These are phyloP conservation scores for Baudoinia panamericana DNA, from an alignment of 495 filamentous ascomycete genomes.

Conservation along the genomic window DNA sequence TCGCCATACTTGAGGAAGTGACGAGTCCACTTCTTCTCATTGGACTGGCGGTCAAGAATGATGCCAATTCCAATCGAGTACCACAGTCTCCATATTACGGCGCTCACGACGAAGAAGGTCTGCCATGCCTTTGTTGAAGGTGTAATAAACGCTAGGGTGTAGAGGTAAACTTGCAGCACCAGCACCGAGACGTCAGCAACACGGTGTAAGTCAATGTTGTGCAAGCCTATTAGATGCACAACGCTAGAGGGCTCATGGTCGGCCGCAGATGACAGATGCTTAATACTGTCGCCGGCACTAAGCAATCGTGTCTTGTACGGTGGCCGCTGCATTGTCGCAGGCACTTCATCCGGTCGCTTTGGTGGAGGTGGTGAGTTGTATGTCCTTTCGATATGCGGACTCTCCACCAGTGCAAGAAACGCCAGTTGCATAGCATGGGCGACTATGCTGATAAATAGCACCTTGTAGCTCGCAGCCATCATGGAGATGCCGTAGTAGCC, in stretches of 20 bases:
- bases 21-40: slow-evolving; percentile 81
- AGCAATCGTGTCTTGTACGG: slow-evolving; percentile 20
- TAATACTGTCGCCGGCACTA: slow-evolving; percentile 15
- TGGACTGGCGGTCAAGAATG: slow-evolving; percentile 73
- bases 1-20: slow-evolving; percentile 97
- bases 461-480: slow-evolving; percentile 94
- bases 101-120: slow-evolving; percentile 66
- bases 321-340: slow-evolving; percentile 18
- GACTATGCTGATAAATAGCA: slow-evolving; percentile 87
- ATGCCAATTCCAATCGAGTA: slow-evolving; percentile 79
- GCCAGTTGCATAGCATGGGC: slow-evolving; percentile 91
- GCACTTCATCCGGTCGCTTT: slow-evolving; percentile 20
- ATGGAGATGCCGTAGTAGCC: slow-evolving; percentile 98
- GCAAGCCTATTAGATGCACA: slow-evolving; percentile 66
- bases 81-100: slow-evolving; percentile 77
- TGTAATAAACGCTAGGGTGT: slow-evolving; percentile 57
- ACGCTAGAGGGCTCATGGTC: slow-evolving; percentile 46
- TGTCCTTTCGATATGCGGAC: slow-evolving; percentile 95
- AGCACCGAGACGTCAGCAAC: slow-evolving; percentile 69
- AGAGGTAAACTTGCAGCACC: slow-evolving; percentile 59
- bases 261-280: slow-evolving; percentile 21
- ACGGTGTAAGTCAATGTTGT: slow-evolving; percentile 78
- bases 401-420: slow-evolving; percentile 81
- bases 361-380: slow-evolving; percentile 83
- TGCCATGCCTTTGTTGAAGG: slow-evolving; percentile 64